Evolutionary conservation across 1,139 yeast genomes (phyloP).

Genomic region (Yarrowia galli): DNA sequence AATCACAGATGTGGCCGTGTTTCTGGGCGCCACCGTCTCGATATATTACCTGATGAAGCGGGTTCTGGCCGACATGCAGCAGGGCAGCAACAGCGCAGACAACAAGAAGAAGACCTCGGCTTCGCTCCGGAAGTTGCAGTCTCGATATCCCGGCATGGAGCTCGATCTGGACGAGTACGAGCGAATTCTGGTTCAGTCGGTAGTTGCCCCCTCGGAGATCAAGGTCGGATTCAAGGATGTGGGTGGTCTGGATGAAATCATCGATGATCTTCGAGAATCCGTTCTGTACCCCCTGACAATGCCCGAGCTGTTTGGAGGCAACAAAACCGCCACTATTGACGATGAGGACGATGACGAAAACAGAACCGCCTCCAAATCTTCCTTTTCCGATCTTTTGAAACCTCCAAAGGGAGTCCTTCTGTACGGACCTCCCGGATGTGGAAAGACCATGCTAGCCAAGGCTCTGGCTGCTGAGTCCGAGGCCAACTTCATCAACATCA

Average conservation of each 20-base stretch:
- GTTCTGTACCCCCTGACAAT: slow-evolving; percentile 87
- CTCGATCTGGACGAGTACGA: slow-evolving; percentile 78
- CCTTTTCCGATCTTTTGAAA: slow-evolving; percentile 59
- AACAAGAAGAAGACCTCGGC: slow-evolving; percentile 70
- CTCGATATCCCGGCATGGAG: slow-evolving; percentile 65
- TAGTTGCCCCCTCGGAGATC: slow-evolving; percentile 85
- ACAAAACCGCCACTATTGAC: slow-evolving; percentile 62
- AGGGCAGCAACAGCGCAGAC: slow-evolving; percentile 53
- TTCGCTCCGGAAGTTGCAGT: slow-evolving; percentile 65
- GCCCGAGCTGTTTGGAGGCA: slow-evolving; percentile 43
- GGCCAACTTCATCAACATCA: slow-evolving; percentile 87
- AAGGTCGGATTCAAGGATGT: slow-evolving; percentile 76
- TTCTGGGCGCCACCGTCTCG: slow-evolving; percentile 84
- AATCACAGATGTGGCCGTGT: slow-evolving; percentile 67
- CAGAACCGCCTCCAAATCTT: not conserved
- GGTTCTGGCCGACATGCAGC: slow-evolving; percentile 48
- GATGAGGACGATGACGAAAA: slow-evolving; percentile 59
- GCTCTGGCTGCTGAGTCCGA: slow-evolving; percentile 93
- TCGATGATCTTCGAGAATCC: slow-evolving; percentile 85
- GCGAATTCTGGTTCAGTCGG: slow-evolving; percentile 72
- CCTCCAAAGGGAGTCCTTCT: slow-evolving; percentile 95
- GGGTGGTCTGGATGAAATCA: slow-evolving; percentile 84
- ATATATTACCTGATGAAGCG: slow-evolving; percentile 73
- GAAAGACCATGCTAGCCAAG: slow-evolving; percentile 96
- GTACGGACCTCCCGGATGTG: slow-evolving; percentile 98